These are phyloP conservation scores for Rheum nobile DNA, from an alignment of 148 eudicot species.

Conservation along the genomic window DNA sequence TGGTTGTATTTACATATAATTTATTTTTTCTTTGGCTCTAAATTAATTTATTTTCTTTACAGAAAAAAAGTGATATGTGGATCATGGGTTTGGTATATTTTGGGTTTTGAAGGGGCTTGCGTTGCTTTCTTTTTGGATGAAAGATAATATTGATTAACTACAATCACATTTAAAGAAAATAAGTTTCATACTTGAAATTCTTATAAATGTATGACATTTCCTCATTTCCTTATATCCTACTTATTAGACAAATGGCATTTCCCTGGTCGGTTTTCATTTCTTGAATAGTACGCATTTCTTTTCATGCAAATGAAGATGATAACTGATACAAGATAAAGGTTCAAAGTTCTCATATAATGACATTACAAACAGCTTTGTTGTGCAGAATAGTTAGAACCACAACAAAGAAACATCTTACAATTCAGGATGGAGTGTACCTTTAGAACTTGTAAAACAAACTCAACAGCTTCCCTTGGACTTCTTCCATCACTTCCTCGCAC, in stretches of 20 bases:
- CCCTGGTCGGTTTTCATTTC: background rate
- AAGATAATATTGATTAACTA: background rate
- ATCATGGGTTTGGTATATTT: background rate
- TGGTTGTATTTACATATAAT: background rate
- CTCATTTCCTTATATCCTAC: background rate
- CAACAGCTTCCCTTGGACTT: constrained; percentile 98
- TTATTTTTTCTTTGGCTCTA: background rate
- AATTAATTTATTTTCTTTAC: background rate
- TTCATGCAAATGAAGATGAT: background rate
- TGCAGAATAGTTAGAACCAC: background rate
- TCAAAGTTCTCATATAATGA: background rate
- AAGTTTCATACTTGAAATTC: background rate
- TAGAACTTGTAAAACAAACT: constrained; percentile 81
- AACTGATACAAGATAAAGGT: background rate
- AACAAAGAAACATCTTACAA: background rate
- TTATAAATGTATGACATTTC: background rate
- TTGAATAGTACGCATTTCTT: background rate
- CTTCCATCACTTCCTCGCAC: constrained; percentile 68
- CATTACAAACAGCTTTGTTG: background rate
- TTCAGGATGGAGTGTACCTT: constrained; percentile 40
- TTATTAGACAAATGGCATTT: background rate
- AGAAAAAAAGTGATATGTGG: background rate
- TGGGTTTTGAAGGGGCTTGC: background rate
- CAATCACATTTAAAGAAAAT: background rate
- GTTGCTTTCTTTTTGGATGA: background rate